Evolutionary conservation across 345 rosid genomes (phyloP), one percentile per base, ranked within the genome.

Genomic region (Eucalyptus melliodora): DNA sequence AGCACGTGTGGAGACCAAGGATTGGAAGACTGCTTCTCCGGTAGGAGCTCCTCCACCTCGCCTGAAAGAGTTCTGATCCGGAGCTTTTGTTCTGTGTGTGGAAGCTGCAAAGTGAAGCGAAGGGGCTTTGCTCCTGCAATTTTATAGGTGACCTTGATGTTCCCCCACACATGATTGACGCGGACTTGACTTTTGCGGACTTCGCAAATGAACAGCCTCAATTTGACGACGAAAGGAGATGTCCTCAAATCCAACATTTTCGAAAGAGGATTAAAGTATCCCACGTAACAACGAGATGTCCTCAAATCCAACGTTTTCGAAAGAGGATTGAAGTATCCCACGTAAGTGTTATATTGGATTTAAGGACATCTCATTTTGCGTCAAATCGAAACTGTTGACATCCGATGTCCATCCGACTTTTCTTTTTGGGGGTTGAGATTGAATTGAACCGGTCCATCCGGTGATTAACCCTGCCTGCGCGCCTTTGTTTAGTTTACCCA

Each of bases 151-250:
- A 17, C 56, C 56, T 19, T 16, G 24, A 0, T 53, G 9, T 23
- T 56, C 12, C 62, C 62, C 27, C 27, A 23, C 5, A 17, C 26
- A 19, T 56, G 12, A 56, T 55, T 8, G 59, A 55, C 26, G 26
- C 59, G 59, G 60, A 55, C 26, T 55, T 55, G 60, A 55, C 9
- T 21, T 55, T 55, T 21, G 60, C 0, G 24, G 12, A 56, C 2
- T 56, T 56, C 13, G 2, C 56, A 17, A 17, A 51, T 56, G 0
- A 2, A 53, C 26, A 8, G 59, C 3, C 24, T 50, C 1, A 0
- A 50, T 50, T 50, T 50, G 51, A 50, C 23, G 8, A 51, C 2
- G 8, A 16, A 51, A 51, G 21, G 56, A 16, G 21, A 17, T 51
- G 55, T 51, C 56, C 56, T 51, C 55, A 16, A 16, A 51, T 51